Evolutionary conservation across 306 rosid genomes (phyloP).

Genomic region (Styphnolobium japonicum): DNA sequence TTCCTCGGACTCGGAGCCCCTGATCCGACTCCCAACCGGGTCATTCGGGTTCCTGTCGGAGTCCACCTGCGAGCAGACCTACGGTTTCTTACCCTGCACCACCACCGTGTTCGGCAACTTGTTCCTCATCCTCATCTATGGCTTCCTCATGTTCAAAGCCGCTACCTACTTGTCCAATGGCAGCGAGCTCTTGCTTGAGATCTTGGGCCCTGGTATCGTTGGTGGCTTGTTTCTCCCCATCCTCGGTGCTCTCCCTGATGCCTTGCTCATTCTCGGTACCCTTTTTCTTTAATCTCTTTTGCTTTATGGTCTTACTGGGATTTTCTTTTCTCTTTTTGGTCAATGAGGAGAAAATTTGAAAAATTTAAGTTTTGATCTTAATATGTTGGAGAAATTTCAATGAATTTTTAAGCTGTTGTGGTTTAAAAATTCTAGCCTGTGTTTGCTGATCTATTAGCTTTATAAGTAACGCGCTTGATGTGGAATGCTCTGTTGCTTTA

Average conservation of each 20-base stretch:
- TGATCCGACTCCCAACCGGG: neutral
- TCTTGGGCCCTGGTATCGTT: constrained; percentile 89
- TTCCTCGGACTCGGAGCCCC: neutral
- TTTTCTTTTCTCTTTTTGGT: neutral
- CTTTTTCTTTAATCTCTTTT: neutral
- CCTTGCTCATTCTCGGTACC: constrained; percentile 55
- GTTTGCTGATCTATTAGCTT: neutral
- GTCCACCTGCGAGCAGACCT: constrained; percentile 71
- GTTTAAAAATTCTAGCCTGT: neutral
- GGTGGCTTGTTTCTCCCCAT: constrained; percentile 89
- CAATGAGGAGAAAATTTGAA: too few species aligned
- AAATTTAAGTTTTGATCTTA: neutral
- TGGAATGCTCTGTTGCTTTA: neutral
- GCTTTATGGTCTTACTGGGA: neutral
- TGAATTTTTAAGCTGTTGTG: neutral
- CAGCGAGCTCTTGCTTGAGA: constrained; percentile 84
- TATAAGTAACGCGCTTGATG: neutral
- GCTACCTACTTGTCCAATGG: constrained; percentile 78
- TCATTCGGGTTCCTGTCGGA: constrained; percentile 17
- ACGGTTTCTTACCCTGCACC: constrained; percentile 86
- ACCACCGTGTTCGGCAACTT: constrained; percentile 50
- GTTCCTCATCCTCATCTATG: constrained; percentile 67
- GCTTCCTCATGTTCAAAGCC: constrained; percentile 67
- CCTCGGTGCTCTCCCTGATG: constrained; percentile 59
- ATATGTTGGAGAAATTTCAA: neutral